Evolutionary conservation across 2,329 filamentous ascomycete genomes (phyloP).

Genomic region (Colletotrichum zoysiae): DNA sequence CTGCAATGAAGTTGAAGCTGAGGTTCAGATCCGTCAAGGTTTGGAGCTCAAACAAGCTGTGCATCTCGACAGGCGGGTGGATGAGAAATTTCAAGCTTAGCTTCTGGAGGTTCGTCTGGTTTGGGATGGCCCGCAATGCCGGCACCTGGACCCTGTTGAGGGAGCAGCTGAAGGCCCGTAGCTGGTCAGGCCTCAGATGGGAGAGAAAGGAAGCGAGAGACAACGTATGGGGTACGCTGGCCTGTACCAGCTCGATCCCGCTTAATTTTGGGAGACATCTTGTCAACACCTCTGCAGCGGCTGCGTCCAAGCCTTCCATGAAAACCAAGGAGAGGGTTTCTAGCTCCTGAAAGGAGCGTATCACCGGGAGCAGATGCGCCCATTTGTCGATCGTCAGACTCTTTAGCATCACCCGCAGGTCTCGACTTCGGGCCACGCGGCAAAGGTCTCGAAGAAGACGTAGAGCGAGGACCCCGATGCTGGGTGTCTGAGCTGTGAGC

Average conservation of each 20-base stretch:
- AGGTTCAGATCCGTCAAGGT: constrained; percentile 17
- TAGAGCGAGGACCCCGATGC: neutral
- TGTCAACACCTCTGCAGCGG: neutral
- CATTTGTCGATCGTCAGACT: constrained; percentile 10
- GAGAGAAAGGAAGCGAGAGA: constrained; percentile 11
- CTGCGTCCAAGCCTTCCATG: neutral
- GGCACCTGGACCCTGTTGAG: neutral
- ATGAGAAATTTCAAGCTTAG: neutral
- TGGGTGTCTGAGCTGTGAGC: neutral
- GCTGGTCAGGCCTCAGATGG: neutral
- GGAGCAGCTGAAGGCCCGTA: constrained; percentile 6
- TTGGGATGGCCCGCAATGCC: neutral
- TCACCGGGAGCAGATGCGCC: neutral
- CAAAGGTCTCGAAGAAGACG: neutral
- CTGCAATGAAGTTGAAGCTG: neutral
- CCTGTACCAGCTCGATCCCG: neutral
- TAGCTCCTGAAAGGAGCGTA: neutral
- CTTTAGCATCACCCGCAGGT: neutral
- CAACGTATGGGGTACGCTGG: neutral
- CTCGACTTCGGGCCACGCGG: neutral
- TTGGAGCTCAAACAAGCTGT: neutral
- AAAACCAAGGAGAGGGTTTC: constrained; percentile 9
- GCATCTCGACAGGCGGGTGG: neutral
- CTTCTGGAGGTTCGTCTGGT: constrained; percentile 1
- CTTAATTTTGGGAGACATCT: neutral